Conservation (phyloP, 495 filamentous ascomycete species). For the Penicillium soppii region DNA sequence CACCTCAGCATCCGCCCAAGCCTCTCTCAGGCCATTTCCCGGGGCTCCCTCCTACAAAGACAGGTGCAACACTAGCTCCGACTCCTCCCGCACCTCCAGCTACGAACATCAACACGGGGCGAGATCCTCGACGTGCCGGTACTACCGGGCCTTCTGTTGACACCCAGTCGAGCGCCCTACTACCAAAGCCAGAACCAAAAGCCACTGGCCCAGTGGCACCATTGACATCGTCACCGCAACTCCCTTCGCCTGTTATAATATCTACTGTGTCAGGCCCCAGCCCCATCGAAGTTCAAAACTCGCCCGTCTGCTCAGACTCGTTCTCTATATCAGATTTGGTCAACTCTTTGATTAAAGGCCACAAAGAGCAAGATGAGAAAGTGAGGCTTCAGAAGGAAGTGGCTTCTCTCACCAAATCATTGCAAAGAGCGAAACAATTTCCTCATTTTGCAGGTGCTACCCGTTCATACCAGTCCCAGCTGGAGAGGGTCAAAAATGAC, state of each 20-base stretch:
- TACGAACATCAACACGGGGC: too few species aligned
- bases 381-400: constrained; percentile 23
- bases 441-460: constrained; percentile 21
- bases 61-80: too few species aligned
- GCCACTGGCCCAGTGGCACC: too few species aligned
- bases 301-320: not conserved
- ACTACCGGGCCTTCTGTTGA: not conserved
- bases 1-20: not conserved
- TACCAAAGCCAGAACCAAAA: too few species aligned
- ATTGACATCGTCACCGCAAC: not conserved
- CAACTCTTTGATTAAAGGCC: constrained; percentile 12
- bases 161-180: not conserved
- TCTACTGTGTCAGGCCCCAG: not conserved
- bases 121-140: constrained; percentile 3
- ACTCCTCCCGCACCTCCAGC: too few species aligned
- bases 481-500: not conserved
- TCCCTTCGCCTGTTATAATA: too few species aligned
- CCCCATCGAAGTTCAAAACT: not conserved
- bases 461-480: constrained; percentile 8
- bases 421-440: constrained; percentile 20
- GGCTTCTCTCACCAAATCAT: constrained; percentile 9
- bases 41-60: not conserved
- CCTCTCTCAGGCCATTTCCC: not conserved
- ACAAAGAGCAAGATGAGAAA: constrained; percentile 16
- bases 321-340: constrained; percentile 18